Evolutionary conservation across 192 early-diverging fungal species (phyloP), one percentile per base, ranked within the genome.

Genomic region (Coemansia sp.): DNA sequence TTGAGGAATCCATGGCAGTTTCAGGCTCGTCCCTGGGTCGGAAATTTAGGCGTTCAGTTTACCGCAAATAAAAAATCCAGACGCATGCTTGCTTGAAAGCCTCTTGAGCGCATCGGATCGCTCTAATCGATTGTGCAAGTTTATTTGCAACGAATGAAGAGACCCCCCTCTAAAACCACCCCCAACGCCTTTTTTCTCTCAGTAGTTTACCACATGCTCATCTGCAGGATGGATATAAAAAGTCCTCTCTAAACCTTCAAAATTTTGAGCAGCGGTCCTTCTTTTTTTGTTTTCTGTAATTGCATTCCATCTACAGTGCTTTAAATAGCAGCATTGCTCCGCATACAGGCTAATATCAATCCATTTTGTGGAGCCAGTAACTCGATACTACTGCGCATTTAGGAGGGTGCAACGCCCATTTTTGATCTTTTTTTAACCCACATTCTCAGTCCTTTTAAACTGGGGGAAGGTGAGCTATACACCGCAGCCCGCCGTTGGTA

Each of bases 1-100:
- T 6, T 35, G 33, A 35, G 33, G 33, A 35, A 35, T 35, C 33
- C 33, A 35, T 35, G 10, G 33, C 33, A 35, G 33, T 35, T 35
- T 35, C 33, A 35, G 33, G 33, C 33, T 35, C 7, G 33, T 35
- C 33, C 33, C 33, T 9, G 33, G 33, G 33, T 10, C 33, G 33
- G 33, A 35, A 35, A 35, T 31, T 31, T 31, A 31, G 30, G 30
- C 30, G 10, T 35, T 35, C 10, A 10, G 33, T 35, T 35, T 35
- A 35, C 33, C 33, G 23, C 23, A 26, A 35, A 35, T 35, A 35
- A 35, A 35, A 35, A 50, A 15, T 42, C 14, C 28, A 14, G 14
- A 49, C 47, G 47, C 47, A 31, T 31, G 47, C 26, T 49, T 49
- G 48, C 33, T 18, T n/a, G 48, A 42, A 18, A 42, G 40, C 40